Evolutionary conservation across 257 asterid species (phyloP), one percentile per base, ranked within the genome.

Genomic region (Nicotiana obtusifolia): DNA sequence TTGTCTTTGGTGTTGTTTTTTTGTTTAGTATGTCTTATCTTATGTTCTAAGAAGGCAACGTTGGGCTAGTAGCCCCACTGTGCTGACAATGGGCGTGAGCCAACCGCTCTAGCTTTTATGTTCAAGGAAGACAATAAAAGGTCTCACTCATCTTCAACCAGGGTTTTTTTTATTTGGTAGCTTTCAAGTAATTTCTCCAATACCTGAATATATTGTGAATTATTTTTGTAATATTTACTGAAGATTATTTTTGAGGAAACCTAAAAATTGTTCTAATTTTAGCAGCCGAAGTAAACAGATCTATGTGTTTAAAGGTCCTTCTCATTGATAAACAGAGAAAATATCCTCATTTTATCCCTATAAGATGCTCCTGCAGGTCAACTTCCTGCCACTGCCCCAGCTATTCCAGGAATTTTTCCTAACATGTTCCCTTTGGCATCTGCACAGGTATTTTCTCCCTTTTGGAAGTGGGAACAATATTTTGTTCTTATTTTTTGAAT

Each of bases 81-180:
- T 93, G 98, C 97, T 93, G 99, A 90, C 98, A 93, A 91, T 96
- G 98, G 97, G 95, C 93, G 92, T 96, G 99, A 93, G 97, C 97
- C 91, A 97, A 93, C 97, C 88, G 87, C 99, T 93, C 94, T 96
- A 94, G 97, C 97, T 92, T 93, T 88, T 87, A 91, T 94, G 92
- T 95, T 86, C 98, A 92, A 89, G 92, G 97, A 88, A 91, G 98
- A 91, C 92, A 89, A 88, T 83, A 88, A 97, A 75, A 96, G 98
- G 98, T 96, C 95, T 83, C 93, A 94, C 91, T 90, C 94, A 96
- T 93, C 98, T 94, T 91, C 96, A 91, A 88, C 98, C 92, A 91
- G 98, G 95, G 91, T 88, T 88, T 92, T 94, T 31, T 91, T 86
- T 89, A 93, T 87, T 90, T 89, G 88, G 91, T 91, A 88, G 95